Conservation (phyloP, 1,284 basidiomycete genomes). For the Moesziomyces aphidis region DNA sequence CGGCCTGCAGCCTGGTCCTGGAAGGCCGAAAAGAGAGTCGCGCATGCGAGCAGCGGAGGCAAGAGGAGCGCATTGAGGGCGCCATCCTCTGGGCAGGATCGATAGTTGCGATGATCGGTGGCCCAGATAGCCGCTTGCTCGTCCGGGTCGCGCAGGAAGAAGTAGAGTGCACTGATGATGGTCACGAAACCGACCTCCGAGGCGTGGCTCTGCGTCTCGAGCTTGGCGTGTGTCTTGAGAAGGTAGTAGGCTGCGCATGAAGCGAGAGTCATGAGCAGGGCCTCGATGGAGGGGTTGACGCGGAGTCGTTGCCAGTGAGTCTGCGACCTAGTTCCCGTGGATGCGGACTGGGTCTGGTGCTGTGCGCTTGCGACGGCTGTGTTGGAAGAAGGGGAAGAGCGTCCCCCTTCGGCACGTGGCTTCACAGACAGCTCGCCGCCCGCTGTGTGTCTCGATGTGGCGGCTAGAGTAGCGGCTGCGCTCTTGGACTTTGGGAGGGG, state of each 20-base stretch:
- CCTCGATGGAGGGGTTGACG: slow-evolving; percentile 43
- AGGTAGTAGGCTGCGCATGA: slow-evolving; percentile 35
- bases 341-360: not conserved
- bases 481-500: slow-evolving; percentile 6
- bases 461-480: not conserved
- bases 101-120: slow-evolving; percentile 58
- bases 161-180: slow-evolving; percentile 45
- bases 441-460: slow-evolving; percentile 3
- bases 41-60: slow-evolving; percentile 51
- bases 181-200: slow-evolving; percentile 50
- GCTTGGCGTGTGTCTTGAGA: slow-evolving; percentile 32
- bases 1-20: slow-evolving; percentile 46
- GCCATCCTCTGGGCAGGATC: slow-evolving; percentile 54
- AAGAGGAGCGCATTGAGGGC: slow-evolving; percentile 54
- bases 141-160: slow-evolving; percentile 38
- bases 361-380: slow-evolving; percentile 6
- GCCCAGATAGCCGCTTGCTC: slow-evolving; percentile 58
- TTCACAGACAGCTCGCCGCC: slow-evolving; percentile 8
- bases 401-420: slow-evolving; percentile 9
- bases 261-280: slow-evolving; percentile 34
- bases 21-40: slow-evolving; percentile 48
- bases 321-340: not conserved
- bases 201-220: slow-evolving; percentile 34
- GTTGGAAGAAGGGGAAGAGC: slow-evolving; percentile 24
- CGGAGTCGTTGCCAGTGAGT: slow-evolving; percentile 24